phyloP scores from a whole-genome alignment of 2,329 filamentous ascomycete genomes.

The Claviceps arundinis region DNA sequence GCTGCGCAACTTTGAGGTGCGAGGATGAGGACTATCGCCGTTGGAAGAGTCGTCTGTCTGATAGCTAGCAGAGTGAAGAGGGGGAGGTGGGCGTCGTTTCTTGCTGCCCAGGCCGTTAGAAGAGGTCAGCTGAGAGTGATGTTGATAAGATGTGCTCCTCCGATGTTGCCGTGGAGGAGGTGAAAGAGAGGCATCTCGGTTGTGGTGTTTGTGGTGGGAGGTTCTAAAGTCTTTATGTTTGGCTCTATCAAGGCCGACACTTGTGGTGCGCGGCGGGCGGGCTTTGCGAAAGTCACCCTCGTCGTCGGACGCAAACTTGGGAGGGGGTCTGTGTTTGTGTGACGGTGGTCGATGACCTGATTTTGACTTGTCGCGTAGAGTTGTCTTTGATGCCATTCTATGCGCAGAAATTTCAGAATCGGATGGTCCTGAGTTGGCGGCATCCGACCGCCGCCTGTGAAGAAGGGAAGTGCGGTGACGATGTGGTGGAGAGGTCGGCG shows the following conservation, averaged over 20 bases:
- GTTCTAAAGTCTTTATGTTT: conserved; percentile 22
- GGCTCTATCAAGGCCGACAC: conserved; percentile 24
- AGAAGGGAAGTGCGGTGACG: conserved; percentile 17
- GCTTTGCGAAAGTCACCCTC: conserved; percentile 40
- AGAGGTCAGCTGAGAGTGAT: conserved; percentile 36
- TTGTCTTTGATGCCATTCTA: conserved; percentile 28
- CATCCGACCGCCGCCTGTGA: conserved; percentile 22
- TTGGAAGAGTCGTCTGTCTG: conserved; percentile 54
- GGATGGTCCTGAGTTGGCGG: conserved; percentile 28
- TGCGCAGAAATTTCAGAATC: conserved; percentile 40
- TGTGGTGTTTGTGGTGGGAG: conserved; percentile 19
- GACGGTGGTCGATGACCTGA: conserved; percentile 32
- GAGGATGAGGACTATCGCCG: conserved; percentile 45
- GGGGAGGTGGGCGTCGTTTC: conserved; percentile 48
- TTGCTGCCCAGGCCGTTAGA: conserved; percentile 42
- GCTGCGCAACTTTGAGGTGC: conserved; percentile 43
- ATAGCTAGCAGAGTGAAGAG: conserved; percentile 49
- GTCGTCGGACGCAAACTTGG: conserved; percentile 43
- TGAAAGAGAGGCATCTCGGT: conserved; percentile 38
- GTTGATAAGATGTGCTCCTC: conserved; percentile 51
- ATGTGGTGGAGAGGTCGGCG: conserved; percentile 40
- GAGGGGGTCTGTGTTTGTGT: conserved; percentile 39
- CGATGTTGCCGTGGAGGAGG: conserved; percentile 46
- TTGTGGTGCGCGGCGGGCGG: conserved; percentile 39
- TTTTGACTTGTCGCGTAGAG: conserved; percentile 34